These are phyloP conservation scores for Zygosaccharomyces bisporus DNA, from an alignment of 805 yeast genomes.

Conservation along the genomic window DNA sequence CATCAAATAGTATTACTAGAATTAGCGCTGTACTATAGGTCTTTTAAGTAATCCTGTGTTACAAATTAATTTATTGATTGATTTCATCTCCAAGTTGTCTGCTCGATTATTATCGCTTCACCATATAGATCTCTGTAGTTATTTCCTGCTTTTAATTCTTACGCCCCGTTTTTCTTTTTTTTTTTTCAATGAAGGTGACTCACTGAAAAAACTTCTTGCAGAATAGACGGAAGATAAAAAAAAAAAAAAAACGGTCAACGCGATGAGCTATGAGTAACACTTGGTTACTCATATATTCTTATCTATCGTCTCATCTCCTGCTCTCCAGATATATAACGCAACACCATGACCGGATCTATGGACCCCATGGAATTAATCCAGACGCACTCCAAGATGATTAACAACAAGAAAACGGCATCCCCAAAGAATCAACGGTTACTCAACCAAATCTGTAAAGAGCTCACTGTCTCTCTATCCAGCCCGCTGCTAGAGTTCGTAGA, in stretches of 20 bases:
- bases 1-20: constrained; percentile 18
- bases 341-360: constrained; percentile 13
- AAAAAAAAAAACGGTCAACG: constrained; percentile 2
- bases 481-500: constrained; percentile 30
- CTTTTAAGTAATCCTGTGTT: neutral
- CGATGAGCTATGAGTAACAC: constrained; percentile 6
- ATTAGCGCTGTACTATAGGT: neutral
- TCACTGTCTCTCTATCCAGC: constrained; percentile 20
- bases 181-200: neutral
- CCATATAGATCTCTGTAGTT: too few species aligned
- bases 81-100: too few species aligned
- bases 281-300: neutral
- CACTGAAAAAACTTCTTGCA: neutral
- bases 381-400: constrained; percentile 11
- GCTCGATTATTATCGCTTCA: too few species aligned
- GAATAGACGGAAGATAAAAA: neutral
- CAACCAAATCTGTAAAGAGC: constrained; percentile 15
- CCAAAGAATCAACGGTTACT: constrained; percentile 13
- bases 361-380: constrained; percentile 5
- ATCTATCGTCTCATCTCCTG: neutral
- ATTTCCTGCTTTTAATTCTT: too few species aligned
- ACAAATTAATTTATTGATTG: too few species aligned
- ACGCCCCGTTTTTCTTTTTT: neutral
- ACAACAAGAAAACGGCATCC: constrained; percentile 11
- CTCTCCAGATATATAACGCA: neutral